Base-by-base conservation (phyloP, 306 rosid species). In the Glycine soja region DNA sequence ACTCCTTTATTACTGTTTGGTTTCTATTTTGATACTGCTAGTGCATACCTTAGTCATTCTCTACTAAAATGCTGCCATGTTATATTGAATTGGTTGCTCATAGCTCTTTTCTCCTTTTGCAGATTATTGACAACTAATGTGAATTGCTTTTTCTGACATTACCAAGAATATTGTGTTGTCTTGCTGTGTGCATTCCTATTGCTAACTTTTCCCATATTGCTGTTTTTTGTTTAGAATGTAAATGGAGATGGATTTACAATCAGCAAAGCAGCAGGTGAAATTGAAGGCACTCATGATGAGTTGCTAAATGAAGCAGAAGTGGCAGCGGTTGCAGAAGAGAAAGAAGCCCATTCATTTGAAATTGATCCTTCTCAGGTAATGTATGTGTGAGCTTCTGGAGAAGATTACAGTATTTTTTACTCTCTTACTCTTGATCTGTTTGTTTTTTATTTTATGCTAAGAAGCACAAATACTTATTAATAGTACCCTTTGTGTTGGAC, bases 321-420 rank as follows among this genome's bases (percentile, higher is more conserved):
- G 82, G 97, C 94, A 18, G 98, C 99, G 18, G 97, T 77, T 40
- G 97, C 92, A 43, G 97, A 93, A 79, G 98, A 93, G 86, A 95
- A 93, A 88, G 94, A 90, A 85, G 85, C 97, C 72, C 98, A 95
- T 88, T 80, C 97, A 71, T 95, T 92, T 81, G 98, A 94, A 81
- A 61, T 94, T 75, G 94, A 94, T 78, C 93, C 94, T 43, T 50
- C 93, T 66, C 97, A 94, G 92, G 98, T 94, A 89, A 67, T 67
- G 40, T 70, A 62, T 66, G 63, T 84, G 40, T 78, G 52, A 10
- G 46, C 11, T 48, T 48, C 81, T 65, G 47, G 74, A 70, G 54
- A 70, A 30, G 7, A 6, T 38, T 78, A 36, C 48, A 18, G 62
- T 58, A 1, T 9, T 36, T 16, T 74, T 51, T 14, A 24, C 8